Percentiles rank a stretch among this genome's conserved stretches.
These are phyloP conservation scores for Penicillium psychrofluorescens DNA, from an alignment of 495 filamentous ascomycete genomes.

Conservation along the genomic window DNA sequence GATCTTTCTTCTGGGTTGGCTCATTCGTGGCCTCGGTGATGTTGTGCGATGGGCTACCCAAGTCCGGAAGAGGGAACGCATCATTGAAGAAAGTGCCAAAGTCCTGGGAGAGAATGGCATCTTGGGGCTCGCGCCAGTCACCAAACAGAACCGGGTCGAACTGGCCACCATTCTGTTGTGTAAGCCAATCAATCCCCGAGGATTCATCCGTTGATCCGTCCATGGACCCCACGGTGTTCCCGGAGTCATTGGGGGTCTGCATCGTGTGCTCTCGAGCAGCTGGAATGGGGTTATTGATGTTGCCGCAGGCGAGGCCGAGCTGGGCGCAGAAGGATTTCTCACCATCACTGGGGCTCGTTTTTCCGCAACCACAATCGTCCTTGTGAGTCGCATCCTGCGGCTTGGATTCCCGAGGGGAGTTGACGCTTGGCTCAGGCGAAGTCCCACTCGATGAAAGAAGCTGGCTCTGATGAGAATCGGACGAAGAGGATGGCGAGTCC, in stretches of 20 bases:
- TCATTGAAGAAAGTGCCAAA: constrained; percentile 80
- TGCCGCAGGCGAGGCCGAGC: constrained; percentile 66
- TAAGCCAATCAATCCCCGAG: constrained; percentile 64
- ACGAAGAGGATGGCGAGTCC: constrained; percentile 50
- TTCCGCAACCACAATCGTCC: constrained; percentile 18
- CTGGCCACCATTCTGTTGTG: constrained; percentile 76
- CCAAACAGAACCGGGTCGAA: constrained; percentile 91
- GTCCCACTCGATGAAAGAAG: constrained; percentile 77
- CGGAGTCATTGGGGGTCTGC: constrained; percentile 21
- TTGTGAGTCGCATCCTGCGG: constrained; percentile 36
- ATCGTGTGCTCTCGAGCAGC: constrained; percentile 24
- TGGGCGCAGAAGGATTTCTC: constrained; percentile 61
- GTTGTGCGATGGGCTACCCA: constrained; percentile 68
- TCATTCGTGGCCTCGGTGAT: constrained; percentile 40
- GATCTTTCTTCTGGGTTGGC: constrained; percentile 52
- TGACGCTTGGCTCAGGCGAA: constrained; percentile 59
- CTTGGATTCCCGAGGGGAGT: constrained; percentile 52
- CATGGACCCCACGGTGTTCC: constrained; percentile 10
- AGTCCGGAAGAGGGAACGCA: constrained; percentile 70
- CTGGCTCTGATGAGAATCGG: constrained; percentile 52
- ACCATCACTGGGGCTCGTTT: constrained; percentile 38
- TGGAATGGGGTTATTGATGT: constrained; percentile 61
- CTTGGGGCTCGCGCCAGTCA: constrained; percentile 87
- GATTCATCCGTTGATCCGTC: constrained; percentile 18
- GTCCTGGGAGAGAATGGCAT: constrained; percentile 61